Evolutionary conservation across 441 rosid genomes (phyloP).

Genomic region (Kokia cookei): DNA sequence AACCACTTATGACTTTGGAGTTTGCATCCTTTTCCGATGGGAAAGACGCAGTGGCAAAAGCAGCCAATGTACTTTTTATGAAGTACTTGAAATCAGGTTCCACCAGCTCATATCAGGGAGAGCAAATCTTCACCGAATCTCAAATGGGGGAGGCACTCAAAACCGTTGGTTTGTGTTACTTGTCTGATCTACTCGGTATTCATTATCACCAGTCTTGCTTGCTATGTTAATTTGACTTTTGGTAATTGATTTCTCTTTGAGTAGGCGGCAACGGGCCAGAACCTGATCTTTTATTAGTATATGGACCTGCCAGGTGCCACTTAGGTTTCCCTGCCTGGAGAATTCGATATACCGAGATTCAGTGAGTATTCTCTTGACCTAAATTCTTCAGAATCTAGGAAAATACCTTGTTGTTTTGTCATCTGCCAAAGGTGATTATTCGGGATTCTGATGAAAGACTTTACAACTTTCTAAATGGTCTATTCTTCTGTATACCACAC

Average conservation of each 20-base stretch:
- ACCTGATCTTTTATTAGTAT: slow-evolving; percentile 76
- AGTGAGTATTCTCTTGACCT: slow-evolving; percentile 37
- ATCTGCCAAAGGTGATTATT: background rate
- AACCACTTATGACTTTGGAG: slow-evolving; percentile 43
- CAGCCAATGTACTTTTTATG: slow-evolving; percentile 65
- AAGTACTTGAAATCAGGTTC: slow-evolving; percentile 34
- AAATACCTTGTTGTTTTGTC: background rate
- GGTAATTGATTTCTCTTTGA: slow-evolving; percentile 12
- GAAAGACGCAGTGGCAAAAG: slow-evolving; percentile 79
- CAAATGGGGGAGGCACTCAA: slow-evolving; percentile 55
- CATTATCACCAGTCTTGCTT: background rate
- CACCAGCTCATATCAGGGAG: slow-evolving; percentile 28
- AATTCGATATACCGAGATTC: slow-evolving; percentile 79
- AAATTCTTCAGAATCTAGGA: background rate
- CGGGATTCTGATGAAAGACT: background rate
- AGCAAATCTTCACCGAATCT: slow-evolving; percentile 56
- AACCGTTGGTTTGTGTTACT: slow-evolving; percentile 53
- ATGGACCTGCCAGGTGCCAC: slow-evolving; percentile 85
- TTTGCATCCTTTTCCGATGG: slow-evolving; percentile 69
- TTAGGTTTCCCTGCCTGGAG: slow-evolving; percentile 93
- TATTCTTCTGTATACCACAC: background rate
- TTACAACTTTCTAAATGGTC: background rate
- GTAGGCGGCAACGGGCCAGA: slow-evolving; percentile 66
- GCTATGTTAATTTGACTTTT: slow-evolving; percentile 1
- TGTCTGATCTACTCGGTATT: slow-evolving; percentile 10